Evolutionary conservation across 2,329 filamentous ascomycete species (phyloP), one percentile per base, ranked within the genome.

Genomic region (Cercospora brassicicola): DNA sequence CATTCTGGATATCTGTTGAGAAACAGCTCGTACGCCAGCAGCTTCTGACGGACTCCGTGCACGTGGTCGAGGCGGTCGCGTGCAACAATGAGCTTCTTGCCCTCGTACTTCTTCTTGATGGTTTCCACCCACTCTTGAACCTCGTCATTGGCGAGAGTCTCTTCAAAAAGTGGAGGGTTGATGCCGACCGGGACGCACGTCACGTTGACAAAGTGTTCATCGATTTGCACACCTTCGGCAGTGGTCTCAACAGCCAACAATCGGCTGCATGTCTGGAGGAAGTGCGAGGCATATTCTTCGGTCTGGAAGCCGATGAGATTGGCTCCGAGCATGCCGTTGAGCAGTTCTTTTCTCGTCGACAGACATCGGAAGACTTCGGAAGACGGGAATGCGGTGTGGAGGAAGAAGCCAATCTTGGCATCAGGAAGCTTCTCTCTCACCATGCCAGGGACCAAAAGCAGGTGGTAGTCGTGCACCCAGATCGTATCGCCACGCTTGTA

Each of bases 401-500:
- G 83, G 82, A 97, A 98, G 83, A 98, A 95, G 10, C 94, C 94
- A 74, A 98, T 97, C 81, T 96, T 91, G 15, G 94, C 94, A 72
- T 97, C 93, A 0, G 94, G 94, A 9, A 95, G 85, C 83, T 94
- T 91, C 81, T 96, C 90, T 30, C 94, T 91, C 56, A 98, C 85
- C 92, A 98, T 96, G 57, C 84, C 86, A 2, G 94, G 94, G 0
- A 98, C 92, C 5, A 98, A 85, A 4, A 97, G 85, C 59, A 98
- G 85, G 78, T 98, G 94, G 78, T 98, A 98, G 79, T 98, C 94
- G 78, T 98, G 93, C 55, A 98, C 85, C 94, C 94, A 98, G 75
- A 98, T 91, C 57, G 91, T 88, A 78, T 98, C 95, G 51, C 93
- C 93, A 30, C 91, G 89, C 83, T 97, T 97, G 90, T 94, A 98